Evolutionary conservation across 2,329 filamentous ascomycete genomes (phyloP).

Genomic region (Pezicula neosporulosa): DNA sequence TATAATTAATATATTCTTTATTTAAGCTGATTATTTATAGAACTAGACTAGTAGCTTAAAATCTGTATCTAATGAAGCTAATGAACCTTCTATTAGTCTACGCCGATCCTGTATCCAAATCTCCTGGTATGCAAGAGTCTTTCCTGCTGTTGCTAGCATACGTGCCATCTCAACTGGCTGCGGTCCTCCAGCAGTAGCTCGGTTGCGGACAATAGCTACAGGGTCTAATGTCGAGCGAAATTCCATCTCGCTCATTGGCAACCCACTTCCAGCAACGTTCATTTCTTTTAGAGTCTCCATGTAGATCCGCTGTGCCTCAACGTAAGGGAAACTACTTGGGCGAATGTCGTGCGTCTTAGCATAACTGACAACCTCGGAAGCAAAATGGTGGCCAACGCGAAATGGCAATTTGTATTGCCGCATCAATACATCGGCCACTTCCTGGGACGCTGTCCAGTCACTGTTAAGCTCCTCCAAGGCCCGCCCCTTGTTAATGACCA

Average conservation of each 20-base stretch:
- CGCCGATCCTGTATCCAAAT: not conserved
- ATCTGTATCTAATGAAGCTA: not conserved
- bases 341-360: conserved; percentile 1
- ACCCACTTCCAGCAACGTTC: not conserved
- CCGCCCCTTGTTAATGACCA: conserved; percentile 1
- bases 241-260: conserved; percentile 3
- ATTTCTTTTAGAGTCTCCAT: not conserved
- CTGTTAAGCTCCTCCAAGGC: conserved; percentile 1
- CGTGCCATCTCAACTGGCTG: conserved; percentile 1
- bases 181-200: conserved; percentile 2
- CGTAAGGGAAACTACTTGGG: conserved; percentile 2
- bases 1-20: not conserved
- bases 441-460: conserved; percentile 2
- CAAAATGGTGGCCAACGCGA: conserved; percentile 4
- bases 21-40: no score
- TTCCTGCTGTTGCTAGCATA: not conserved
- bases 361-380: not conserved
- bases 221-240: conserved; percentile 2
- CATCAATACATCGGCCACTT: conserved; percentile 3
- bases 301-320: conserved; percentile 4
- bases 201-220: conserved; percentile 2
- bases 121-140: not conserved
- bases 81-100: not conserved
- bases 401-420: conserved; percentile 4
- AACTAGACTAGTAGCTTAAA: not conserved